phyloP scores from a whole-genome alignment of 768 basidiomycete species.

The Leccinellum luteum region DNA sequence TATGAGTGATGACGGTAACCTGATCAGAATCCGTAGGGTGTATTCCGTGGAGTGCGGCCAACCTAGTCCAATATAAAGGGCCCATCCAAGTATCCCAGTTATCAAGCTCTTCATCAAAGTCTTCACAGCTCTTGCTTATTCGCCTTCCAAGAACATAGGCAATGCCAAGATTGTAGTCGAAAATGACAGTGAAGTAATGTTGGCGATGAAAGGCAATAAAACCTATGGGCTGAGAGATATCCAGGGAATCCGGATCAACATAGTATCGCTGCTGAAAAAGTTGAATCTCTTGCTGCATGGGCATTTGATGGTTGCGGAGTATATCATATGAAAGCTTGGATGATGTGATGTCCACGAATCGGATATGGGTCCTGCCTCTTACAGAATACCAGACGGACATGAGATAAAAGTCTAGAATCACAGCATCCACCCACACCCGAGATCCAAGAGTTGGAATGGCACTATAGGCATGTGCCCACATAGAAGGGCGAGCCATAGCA shows the following conservation, averaged over 20 bases:
- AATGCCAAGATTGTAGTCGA: neutral
- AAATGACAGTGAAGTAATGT: neutral
- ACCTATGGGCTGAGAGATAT: neutral
- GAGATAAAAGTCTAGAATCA: neutral
- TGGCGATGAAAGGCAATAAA: neutral
- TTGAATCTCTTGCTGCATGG: neutral
- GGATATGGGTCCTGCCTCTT: neutral
- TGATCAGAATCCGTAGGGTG: neutral
- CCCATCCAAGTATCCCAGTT: neutral
- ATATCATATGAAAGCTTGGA: neutral
- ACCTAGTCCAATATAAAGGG: neutral
- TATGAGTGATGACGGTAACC: neutral
- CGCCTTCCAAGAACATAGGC: neutral
- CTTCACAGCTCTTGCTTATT: neutral
- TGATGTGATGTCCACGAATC: neutral
- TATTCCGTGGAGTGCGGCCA: neutral
- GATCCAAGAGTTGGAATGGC: neutral
- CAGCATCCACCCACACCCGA: neutral
- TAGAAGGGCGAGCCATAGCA: neutral
- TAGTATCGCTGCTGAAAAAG: neutral
- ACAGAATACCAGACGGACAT: neutral
- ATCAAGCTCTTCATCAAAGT: neutral
- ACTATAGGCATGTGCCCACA: neutral
- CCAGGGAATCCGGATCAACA: neutral
- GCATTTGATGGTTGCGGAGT: neutral